Percentiles rank a stretch among this genome's conserved stretches.
Conservation (phyloP, 768 basidiomycete species). For the Agrocybe praecox region DNA sequence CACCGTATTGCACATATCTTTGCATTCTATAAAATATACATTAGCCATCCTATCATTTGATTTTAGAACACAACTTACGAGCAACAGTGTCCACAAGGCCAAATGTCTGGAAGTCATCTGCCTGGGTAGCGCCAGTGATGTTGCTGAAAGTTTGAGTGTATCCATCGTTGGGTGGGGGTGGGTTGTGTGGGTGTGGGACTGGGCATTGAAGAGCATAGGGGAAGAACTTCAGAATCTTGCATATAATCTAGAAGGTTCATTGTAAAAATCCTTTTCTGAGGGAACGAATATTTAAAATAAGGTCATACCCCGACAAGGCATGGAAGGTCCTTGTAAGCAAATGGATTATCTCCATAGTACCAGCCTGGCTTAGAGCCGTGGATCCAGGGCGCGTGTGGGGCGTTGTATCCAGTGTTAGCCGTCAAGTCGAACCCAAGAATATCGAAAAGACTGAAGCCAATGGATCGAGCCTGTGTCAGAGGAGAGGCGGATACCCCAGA, state of each 20-base stretch:
- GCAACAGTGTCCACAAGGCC: conserved; percentile 46
- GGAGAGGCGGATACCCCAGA: conserved; percentile 25
- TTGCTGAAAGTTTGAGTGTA: conserved; percentile 42
- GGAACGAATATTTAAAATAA: not conserved
- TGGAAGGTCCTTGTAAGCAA: conserved; percentile 26
- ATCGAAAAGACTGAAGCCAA: conserved; percentile 4
- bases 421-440: conserved; percentile 31
- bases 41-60: too few species aligned
- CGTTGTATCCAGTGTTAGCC: conserved; percentile 33
- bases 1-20: conserved; percentile 45
- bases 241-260: conserved; percentile 32
- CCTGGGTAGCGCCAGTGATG: conserved; percentile 44
- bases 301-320: conserved; percentile 34
- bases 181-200: conserved; percentile 8
- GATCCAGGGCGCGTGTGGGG: conserved; percentile 41
- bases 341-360: conserved; percentile 39
- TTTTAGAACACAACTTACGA: conserved; percentile 26
- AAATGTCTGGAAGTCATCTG: conserved; percentile 41
- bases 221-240: conserved; percentile 36
- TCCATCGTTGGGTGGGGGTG: conserved; percentile 24
- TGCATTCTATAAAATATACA: conserved; percentile 34
- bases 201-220: conserved; percentile 42
- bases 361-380: conserved; percentile 37
- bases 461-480: conserved; percentile 10
- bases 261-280: conserved; percentile 2